Evolutionary conservation across 192 early-diverging fungal genomes (phyloP).

Genomic region (Chytriomyces confervae): DNA sequence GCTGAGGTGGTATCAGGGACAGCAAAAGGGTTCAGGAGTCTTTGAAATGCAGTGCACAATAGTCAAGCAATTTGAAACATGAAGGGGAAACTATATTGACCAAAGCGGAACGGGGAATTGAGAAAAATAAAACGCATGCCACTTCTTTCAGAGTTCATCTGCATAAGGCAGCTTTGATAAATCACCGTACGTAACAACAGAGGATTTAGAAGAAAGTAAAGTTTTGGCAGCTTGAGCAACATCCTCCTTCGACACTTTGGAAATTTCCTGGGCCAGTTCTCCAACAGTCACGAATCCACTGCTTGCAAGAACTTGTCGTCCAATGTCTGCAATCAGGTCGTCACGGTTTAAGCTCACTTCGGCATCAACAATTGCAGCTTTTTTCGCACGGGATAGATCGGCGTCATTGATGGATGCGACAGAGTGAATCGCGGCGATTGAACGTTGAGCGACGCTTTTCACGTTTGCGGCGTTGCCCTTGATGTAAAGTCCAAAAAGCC

Average conservation of each 20-base stretch:
- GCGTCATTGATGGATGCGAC: conserved; percentile 42
- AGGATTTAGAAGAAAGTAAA: conserved; percentile 71
- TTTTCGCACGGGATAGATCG: conserved; percentile 52
- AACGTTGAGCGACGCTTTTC: conserved; percentile 43
- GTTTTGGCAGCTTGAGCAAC: conserved; percentile 65
- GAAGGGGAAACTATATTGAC: too few species aligned
- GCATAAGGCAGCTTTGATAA: conserved; percentile 71
- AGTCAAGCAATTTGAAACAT: too few species aligned
- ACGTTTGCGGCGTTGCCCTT: conserved; percentile 49
- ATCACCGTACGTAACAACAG: conserved; percentile 78
- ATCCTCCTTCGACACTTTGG: conserved; percentile 63
- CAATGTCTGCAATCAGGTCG: conserved; percentile 42
- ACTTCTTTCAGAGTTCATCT: conserved; percentile 58
- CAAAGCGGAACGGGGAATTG: too few species aligned
- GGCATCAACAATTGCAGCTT: conserved; percentile 54
- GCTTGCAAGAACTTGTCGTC: conserved; percentile 32
- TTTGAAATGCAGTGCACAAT: too few species aligned
- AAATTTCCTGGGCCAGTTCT: conserved; percentile 66
- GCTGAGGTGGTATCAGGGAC: too few species aligned
- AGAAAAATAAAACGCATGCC: too few species aligned
- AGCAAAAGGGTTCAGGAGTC: too few species aligned
- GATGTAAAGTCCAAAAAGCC: conserved; percentile 85
- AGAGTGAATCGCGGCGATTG: conserved; percentile 51
- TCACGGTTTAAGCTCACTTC: conserved; percentile 44
- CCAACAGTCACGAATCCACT: conserved; percentile 47